Evolutionary conservation across 2,329 filamentous ascomycete genomes (phyloP), one percentile per base, ranked within the genome.

Genomic region (Aspergillus sp.): DNA sequence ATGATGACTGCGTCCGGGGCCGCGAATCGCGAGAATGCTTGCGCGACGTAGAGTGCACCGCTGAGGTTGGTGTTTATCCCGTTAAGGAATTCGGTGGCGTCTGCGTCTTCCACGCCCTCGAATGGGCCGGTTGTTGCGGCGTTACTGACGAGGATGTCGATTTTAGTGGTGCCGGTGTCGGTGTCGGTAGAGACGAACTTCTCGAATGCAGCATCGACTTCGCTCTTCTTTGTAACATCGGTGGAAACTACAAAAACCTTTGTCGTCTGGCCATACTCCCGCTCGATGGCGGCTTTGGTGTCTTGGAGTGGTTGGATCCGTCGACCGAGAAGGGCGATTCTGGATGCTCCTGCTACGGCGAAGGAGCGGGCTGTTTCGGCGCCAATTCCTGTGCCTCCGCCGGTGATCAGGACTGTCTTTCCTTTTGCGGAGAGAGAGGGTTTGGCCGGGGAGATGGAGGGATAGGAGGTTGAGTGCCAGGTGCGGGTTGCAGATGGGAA

Each of bases 311-410:
- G 68, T 49, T 69, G 56, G 63, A 62, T 68, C 39, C 69, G 67
- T 19, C 80, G 76, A 23, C 79, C 79, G 1, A 81, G 63, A 6
- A 83, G 70, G 8, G 71, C 73, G 48, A 83, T 78, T 0, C 68
- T 68, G 44, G 73, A 66, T 1, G 79, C 79, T 7, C 79, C 77
- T 55, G 80, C 78, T 61, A 67, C 46, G 11, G 79, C 79, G 52
- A 81, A 82, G 60, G 64, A 67, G 23, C 52, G 66, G 6, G 78
- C 77, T 6, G 74, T 80, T 48, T 71, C 75, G 43, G 70, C 70
- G 35, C 80, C 79, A 39, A 82, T 81, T 6, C 79, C 80, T 11
- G 65, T 75, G 3, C 78, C 78, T 0, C 75, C 78, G 19, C 79
- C 79, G 3, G 79, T 82, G 14, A 80, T 62, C 4, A 80, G 4